These are phyloP conservation scores for Paraphoma sp. DNA, from an alignment of 2,329 filamentous ascomycete genomes.

Conservation along the genomic window DNA sequence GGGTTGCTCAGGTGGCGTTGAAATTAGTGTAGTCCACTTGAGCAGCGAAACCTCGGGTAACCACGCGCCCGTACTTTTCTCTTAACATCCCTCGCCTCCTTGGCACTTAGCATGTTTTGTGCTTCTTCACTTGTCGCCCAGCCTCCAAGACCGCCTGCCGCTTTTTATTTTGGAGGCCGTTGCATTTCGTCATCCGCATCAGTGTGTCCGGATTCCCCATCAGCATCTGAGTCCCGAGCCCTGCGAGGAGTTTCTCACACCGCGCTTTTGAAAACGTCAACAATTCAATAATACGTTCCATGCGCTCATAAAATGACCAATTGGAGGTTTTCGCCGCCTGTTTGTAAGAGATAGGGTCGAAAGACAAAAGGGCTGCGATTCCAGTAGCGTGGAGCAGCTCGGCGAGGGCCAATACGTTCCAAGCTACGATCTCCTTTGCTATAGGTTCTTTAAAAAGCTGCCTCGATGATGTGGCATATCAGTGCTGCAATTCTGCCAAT, in stretches of 20 bases:
- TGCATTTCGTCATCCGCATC: neutral
- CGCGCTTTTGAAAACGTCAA: slow-evolving; percentile 4
- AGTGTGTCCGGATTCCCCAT: slow-evolving; percentile 1
- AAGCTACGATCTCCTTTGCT: slow-evolving; percentile 4
- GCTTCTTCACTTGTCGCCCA: neutral
- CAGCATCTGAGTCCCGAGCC: neutral
- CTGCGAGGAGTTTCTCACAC: slow-evolving; percentile 8
- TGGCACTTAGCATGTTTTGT: too few species aligned
- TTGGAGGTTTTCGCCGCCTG: neutral
- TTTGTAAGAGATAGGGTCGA: neutral
- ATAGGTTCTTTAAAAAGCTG: too few species aligned
- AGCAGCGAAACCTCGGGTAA: too few species aligned
- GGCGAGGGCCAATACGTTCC: slow-evolving; percentile 1
- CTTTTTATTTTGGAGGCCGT: neutral
- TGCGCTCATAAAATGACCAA: slow-evolving; percentile 3
- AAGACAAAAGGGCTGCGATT: neutral
- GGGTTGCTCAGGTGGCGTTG: too few species aligned
- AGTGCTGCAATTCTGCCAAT: too few species aligned
- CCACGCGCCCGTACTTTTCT: too few species aligned
- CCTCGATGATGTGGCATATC: too few species aligned
- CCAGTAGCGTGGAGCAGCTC: slow-evolving; percentile 2
- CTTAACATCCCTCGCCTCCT: too few species aligned
- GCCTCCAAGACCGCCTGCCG: neutral
- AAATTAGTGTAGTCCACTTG: too few species aligned
- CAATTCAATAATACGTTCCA: slow-evolving; percentile 1